Conservation (phyloP, 148 eudicot species). For the Spergularia bocconei region DNA sequence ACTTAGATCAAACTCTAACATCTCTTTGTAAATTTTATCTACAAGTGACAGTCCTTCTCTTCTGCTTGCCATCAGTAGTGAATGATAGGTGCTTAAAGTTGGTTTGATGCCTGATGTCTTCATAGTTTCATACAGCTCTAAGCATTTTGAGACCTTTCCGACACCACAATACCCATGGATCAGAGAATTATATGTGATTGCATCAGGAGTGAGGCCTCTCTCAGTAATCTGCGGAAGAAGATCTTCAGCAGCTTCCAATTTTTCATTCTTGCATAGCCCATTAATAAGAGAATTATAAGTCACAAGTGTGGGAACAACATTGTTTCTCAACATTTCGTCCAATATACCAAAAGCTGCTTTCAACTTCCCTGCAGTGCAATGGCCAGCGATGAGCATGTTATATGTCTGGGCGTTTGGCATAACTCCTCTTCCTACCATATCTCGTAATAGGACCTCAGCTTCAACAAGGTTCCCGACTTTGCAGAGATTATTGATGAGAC, state of each 20-base stretch:
- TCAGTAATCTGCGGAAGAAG: conserved; percentile 36
- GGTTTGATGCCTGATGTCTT: conserved; percentile 60
- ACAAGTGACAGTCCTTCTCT: conserved; percentile 32
- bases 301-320: conserved; percentile 59
- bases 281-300: conserved; percentile 72
- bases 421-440: conserved; percentile 63
- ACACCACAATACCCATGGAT: conserved; percentile 51
- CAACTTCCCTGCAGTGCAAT: conserved; percentile 53
- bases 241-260: conserved; percentile 64
- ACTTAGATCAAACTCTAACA: conserved; percentile 43
- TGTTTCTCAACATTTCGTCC: conserved; percentile 53
- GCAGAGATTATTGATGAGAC: conserved; percentile 66
- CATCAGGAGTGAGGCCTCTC: conserved; percentile 63
- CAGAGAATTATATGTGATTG: conserved; percentile 62
- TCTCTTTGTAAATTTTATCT: conserved; percentile 54
- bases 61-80: conserved; percentile 41
- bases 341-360: conserved; percentile 46
- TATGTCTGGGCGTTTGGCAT: conserved; percentile 58
- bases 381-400: conserved; percentile 74
- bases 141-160: conserved; percentile 44
- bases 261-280: conserved; percentile 69
- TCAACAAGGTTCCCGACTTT: conserved; percentile 68
- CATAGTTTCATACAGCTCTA: conserved; percentile 59
- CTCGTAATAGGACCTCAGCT: conserved; percentile 59
- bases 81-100: conserved; percentile 60